phyloP scores from a whole-genome alignment of 176 grass and related monocot species.

The Eleusine coracana region DNA sequence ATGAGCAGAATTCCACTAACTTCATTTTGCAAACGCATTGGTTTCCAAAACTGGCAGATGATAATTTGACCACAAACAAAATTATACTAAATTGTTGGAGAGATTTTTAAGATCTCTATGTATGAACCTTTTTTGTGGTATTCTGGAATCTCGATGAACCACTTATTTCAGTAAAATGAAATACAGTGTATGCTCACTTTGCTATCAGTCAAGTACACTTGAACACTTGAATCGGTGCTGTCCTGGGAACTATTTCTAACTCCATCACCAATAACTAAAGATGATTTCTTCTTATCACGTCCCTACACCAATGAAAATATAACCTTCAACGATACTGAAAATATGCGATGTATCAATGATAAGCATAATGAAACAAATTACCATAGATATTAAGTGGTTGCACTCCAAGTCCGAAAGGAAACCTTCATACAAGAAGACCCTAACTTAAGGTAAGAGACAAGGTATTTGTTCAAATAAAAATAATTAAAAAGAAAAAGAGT shows the following conservation, averaged over 20 bases:
- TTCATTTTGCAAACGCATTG: constrained; percentile 10
- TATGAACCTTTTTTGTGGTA: not conserved
- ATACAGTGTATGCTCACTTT: constrained; percentile 44
- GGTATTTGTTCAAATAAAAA: constrained; percentile 42
- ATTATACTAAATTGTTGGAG: not conserved
- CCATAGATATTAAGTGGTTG: constrained; percentile 73
- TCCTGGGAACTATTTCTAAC: constrained; percentile 44
- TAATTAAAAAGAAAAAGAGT: not conserved
- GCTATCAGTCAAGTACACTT: constrained; percentile 45
- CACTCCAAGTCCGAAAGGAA: constrained; percentile 82
- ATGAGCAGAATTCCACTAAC: not conserved
- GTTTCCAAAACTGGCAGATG: constrained; percentile 1
- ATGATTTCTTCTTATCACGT: constrained; percentile 46
- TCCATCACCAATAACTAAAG: constrained; percentile 42
- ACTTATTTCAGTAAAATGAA: constrained; percentile 25
- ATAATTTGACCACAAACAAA: not conserved
- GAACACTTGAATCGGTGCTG: constrained; percentile 25
- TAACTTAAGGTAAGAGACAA: constrained; percentile 69
- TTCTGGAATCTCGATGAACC: not conserved
- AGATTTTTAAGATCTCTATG: not conserved
- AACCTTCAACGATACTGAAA: constrained; percentile 10
- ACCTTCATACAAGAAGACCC: constrained; percentile 95
- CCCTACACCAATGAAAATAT: constrained; percentile 54
- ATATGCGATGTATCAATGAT: constrained; percentile 21
- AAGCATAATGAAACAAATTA: constrained; percentile 47